A percentile compares a stretch with the other conserved stretches of the same genome.
These are phyloP conservation scores for Syncephalastrum sp. DNA, from an alignment of 371 early-diverging fungal genomes.

Conservation along the genomic window DNA sequence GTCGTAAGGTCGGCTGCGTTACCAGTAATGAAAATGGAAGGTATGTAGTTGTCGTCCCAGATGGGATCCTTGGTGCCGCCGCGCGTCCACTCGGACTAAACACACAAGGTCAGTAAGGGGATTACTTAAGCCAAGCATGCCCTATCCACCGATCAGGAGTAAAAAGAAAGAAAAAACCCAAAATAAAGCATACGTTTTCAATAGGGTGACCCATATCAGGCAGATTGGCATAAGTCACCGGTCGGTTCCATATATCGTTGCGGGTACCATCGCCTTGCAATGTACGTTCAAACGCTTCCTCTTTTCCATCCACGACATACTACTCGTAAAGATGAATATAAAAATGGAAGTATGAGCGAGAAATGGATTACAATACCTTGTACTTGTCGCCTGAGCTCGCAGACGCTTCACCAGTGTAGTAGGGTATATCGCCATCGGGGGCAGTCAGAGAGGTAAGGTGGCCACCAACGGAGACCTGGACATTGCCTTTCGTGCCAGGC, in stretches of 20 bases:
- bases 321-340: conserved; percentile 6
- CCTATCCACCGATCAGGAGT: conserved; percentile 17
- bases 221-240: conserved; percentile 53
- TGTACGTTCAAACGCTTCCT: conserved; percentile 48
- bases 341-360: not conserved
- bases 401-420: conserved; percentile 43
- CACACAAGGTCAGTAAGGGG: not conserved
- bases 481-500: conserved; percentile 40
- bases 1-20: conserved; percentile 24
- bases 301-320: conserved; percentile 45
- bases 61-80: conserved; percentile 34
- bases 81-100: conserved; percentile 54
- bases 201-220: conserved; percentile 54
- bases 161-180: too few species aligned
- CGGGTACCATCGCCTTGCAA: conserved; percentile 36
- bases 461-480: conserved; percentile 51
- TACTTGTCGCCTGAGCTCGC: conserved; percentile 35
- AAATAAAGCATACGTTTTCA: conserved; percentile 17
- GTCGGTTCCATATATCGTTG: conserved; percentile 51
- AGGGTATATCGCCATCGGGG: conserved; percentile 43
- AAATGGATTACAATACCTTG: conserved; percentile 24
- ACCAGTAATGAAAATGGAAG: conserved; percentile 43
- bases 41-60: conserved; percentile 55
- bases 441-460: conserved; percentile 34
- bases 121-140: not conserved